Conservation (phyloP, 2,329 filamentous ascomycete genomes). For the Teratosphaeria zuluensis region DNA sequence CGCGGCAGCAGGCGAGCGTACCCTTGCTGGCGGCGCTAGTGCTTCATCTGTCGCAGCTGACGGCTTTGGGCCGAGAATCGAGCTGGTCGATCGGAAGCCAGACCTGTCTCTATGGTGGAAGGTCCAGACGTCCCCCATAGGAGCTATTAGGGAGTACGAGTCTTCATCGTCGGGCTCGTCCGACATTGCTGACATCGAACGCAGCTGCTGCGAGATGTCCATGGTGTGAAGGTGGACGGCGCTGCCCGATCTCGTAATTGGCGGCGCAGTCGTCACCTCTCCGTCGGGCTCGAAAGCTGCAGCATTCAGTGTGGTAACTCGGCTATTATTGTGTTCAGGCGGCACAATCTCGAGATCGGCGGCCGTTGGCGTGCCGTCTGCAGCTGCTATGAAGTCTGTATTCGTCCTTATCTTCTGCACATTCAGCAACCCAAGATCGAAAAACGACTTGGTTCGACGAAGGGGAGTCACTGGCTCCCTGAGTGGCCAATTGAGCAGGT, state of each 20-base stretch:
- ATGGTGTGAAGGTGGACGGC: slow-evolving; percentile 33
- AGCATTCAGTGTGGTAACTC: background rate
- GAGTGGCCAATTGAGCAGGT: slow-evolving; percentile 1
- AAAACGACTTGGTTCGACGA: slow-evolving; percentile 5
- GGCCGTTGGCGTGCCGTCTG: background rate
- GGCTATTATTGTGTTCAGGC: background rate
- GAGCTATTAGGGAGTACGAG: background rate
- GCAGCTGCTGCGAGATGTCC: slow-evolving; percentile 37
- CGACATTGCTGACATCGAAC: slow-evolving; percentile 33
- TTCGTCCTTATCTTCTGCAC: slow-evolving; percentile 1
- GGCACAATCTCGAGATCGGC: background rate
- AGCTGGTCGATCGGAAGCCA: background rate
- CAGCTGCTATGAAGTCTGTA: background rate
- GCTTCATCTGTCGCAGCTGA: background rate
- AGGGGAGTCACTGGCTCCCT: background rate
- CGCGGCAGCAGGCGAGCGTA: slow-evolving; percentile 3
- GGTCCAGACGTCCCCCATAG: slow-evolving; percentile 8
- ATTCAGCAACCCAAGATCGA: slow-evolving; percentile 1
- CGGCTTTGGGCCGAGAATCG: background rate
- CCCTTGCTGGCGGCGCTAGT: background rate
- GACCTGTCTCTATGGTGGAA: slow-evolving; percentile 11
- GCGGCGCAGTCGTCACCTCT: background rate
- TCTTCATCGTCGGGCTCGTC: slow-evolving; percentile 6
- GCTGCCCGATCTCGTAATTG: background rate
- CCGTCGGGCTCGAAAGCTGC: background rate